Conservation (phyloP, 1,284 basidiomycete species). For the Fomes fomentarius region DNA sequence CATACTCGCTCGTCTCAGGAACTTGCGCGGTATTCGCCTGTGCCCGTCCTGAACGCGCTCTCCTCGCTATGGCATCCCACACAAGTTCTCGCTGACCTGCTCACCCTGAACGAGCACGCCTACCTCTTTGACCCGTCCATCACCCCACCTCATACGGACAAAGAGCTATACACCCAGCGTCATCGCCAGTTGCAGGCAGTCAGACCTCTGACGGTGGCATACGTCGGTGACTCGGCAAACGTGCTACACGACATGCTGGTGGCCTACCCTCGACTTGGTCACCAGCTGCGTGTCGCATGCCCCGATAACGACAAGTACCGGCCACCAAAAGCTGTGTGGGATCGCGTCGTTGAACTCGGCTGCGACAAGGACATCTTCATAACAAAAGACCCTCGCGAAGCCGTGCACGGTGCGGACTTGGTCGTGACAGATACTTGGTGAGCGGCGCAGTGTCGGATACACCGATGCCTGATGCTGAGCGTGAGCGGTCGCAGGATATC, state of each 20-base stretch:
- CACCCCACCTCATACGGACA: neutral
- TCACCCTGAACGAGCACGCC: slow-evolving; percentile 85
- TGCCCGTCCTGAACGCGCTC: slow-evolving; percentile 95
- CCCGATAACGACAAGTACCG: slow-evolving; percentile 69
- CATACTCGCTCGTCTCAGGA: slow-evolving; percentile 52
- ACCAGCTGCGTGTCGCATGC: slow-evolving; percentile 84
- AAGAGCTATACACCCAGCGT: neutral
- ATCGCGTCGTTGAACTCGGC: slow-evolving; percentile 68
- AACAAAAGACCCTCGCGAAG: slow-evolving; percentile 82
- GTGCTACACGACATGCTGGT: slow-evolving; percentile 98
- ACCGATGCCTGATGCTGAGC: neutral
- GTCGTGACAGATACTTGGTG: slow-evolving; percentile 97
- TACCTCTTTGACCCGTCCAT: slow-evolving; percentile 46
- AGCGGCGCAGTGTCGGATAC: slow-evolving; percentile 27
- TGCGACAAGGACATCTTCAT: slow-evolving; percentile 78
- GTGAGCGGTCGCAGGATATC: slow-evolving; percentile 75
- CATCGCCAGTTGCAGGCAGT: slow-evolving; percentile 29
- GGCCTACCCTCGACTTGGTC: slow-evolving; percentile 90
- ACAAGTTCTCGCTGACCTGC: slow-evolving; percentile 91
- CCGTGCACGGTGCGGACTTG: slow-evolving; percentile 89
- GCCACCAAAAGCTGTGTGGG: slow-evolving; percentile 82
- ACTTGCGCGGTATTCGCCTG: slow-evolving; percentile 85
- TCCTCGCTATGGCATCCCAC: slow-evolving; percentile 97
- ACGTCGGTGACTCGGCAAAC: slow-evolving; percentile 96
- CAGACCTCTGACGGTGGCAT: slow-evolving; percentile 82